A percentile compares a stretch with the other conserved stretches of the same genome.
phyloP scores from a whole-genome alignment of 768 basidiomycete genomes.

The Botryobasidium botryosum region DNA sequence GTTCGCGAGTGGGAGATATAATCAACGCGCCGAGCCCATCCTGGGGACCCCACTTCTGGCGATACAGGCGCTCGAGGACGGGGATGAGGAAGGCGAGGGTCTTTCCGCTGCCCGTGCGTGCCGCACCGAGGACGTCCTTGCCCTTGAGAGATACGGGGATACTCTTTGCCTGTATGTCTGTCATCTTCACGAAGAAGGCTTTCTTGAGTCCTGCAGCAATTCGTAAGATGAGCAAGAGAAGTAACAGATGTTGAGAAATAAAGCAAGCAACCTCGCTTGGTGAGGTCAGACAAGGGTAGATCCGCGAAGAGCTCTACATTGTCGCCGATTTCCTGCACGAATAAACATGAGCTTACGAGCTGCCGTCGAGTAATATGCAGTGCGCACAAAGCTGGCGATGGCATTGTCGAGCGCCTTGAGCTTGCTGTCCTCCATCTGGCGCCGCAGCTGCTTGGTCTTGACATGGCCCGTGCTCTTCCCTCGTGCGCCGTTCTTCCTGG shows the following conservation, averaged over 20 bases:
- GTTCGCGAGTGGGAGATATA: constrained; percentile 84
- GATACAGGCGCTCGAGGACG: constrained; percentile 43
- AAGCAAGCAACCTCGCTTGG: constrained; percentile 43
- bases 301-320: constrained; percentile 46
- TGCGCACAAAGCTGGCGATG: constrained; percentile 21
- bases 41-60: constrained; percentile 51
- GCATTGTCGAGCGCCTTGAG: constrained; percentile 18
- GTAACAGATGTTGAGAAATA: neutral
- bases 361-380: neutral
- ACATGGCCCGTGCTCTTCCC: too few relatives aligned
- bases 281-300: constrained; percentile 60
- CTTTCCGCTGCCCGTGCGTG: constrained; percentile 57
- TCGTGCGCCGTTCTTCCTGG: too few relatives aligned
- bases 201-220: constrained; percentile 55
- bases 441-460: too few relatives aligned
- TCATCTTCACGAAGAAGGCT: constrained; percentile 72
- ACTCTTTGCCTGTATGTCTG: constrained; percentile 52
- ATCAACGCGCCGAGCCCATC: constrained; percentile 77
- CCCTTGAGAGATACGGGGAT: constrained; percentile 44
- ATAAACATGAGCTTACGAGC: neutral
- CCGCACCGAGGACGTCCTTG: constrained; percentile 50
- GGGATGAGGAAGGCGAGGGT: constrained; percentile 59
- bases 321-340: constrained; percentile 33
- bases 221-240: neutral
- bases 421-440: constrained; percentile 17